Evolutionary conservation across 2,329 filamentous ascomycete genomes (phyloP).

Genomic region (Sporothrix luriei): DNA sequence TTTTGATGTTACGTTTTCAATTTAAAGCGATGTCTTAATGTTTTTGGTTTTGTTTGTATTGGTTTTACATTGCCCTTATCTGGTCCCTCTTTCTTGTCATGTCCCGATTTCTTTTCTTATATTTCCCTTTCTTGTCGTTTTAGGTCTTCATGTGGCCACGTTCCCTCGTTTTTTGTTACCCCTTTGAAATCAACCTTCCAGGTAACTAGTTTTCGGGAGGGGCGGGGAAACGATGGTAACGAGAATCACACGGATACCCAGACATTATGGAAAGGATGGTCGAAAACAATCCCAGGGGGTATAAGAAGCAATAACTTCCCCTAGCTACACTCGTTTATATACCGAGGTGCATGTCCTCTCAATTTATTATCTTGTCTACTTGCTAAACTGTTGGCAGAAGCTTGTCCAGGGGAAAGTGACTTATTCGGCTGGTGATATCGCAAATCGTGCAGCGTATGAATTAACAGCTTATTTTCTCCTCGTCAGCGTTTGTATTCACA

Average conservation of each 20-base stretch:
- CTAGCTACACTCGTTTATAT: slow-evolving; percentile 15
- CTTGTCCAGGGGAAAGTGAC: not conserved
- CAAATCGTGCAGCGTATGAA: not conserved
- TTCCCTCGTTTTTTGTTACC: slow-evolving; percentile 24
- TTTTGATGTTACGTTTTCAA: slow-evolving; percentile 6
- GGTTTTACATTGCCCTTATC: not conserved
- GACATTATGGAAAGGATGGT: slow-evolving; percentile 16
- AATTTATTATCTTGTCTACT: not conserved
- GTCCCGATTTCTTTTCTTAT: not conserved
- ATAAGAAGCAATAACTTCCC: not conserved
- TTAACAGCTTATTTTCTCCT: not conserved
- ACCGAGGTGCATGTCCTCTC: not conserved
- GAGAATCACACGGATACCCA: slow-evolving; percentile 24
- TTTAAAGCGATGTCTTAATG: not conserved
- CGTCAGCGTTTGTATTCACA: not conserved
- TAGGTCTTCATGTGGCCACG: slow-evolving; percentile 3
- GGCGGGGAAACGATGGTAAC: not conserved
- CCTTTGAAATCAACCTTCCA: slow-evolving; percentile 18
- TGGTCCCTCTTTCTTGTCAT: not conserved
- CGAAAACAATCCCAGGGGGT: not conserved
- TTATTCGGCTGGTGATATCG: not conserved
- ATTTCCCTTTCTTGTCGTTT: slow-evolving; percentile 18
- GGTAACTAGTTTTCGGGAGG: slow-evolving; percentile 1
- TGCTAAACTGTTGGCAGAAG: not conserved
- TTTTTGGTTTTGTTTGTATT: not conserved